phyloP scores from a whole-genome alignment of 2,329 filamentous ascomycete species.

The Xylariaceae sp. region DNA sequence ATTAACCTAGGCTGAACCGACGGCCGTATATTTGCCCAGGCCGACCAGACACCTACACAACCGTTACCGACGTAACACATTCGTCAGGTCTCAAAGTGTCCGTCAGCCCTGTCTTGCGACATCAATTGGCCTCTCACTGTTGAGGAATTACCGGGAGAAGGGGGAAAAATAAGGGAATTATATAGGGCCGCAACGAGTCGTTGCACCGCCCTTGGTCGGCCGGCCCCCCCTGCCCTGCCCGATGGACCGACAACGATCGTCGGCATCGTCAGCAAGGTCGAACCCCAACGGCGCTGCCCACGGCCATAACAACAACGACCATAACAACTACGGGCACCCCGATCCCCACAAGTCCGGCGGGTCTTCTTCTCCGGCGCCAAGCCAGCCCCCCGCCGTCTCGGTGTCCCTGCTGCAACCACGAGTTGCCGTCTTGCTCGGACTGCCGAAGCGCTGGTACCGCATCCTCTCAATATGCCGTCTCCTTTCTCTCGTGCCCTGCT shows the following conservation, averaged over 20 bases:
- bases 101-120: not conserved
- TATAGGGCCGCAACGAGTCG: slow-evolving; percentile 12
- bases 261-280: slow-evolving; percentile 10
- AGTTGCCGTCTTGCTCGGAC: slow-evolving; percentile 70
- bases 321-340: not conserved
- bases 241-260: slow-evolving; percentile 14
- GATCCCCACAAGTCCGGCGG: not conserved
- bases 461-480: slow-evolving; percentile 69
- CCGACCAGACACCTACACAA: not conserved
- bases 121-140: slow-evolving; percentile 7
- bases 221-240: slow-evolving; percentile 5
- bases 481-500: slow-evolving; percentile 63
- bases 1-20: not conserved
- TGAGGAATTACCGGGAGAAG: not conserved
- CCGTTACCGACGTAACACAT: not conserved
- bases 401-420: slow-evolving; percentile 62
- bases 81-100: not conserved
- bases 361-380: not conserved
- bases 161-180: not conserved
- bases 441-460: slow-evolving; percentile 67
- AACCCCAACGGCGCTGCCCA: slow-evolving; percentile 8
- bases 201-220: slow-evolving; percentile 9
- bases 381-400: slow-evolving; percentile 21
- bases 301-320: slow-evolving; percentile 1
- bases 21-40: not conserved